Percentiles rank a stretch among this genome's conserved stretches.
Conservation (phyloP, 306 rosid species). For the Cucurbita argyrosperma region DNA sequence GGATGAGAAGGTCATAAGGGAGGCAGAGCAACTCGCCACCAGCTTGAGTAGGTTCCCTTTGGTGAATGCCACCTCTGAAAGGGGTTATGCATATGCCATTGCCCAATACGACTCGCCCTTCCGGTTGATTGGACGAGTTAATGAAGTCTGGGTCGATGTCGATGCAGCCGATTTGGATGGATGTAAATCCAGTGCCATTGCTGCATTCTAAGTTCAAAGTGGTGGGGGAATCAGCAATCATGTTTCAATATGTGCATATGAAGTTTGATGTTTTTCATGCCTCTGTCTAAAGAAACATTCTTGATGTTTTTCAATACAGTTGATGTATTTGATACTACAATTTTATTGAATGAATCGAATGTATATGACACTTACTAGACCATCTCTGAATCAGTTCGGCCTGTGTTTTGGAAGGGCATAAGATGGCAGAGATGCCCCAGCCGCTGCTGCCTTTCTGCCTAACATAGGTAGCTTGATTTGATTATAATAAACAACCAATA, state of each 20-base stretch:
- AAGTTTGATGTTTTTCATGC: neutral
- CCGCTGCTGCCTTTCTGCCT: conserved; percentile 26
- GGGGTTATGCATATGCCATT: conserved; percentile 43
- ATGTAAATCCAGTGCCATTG: conserved; percentile 14
- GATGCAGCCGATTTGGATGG: conserved; percentile 27
- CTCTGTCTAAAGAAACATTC: neutral
- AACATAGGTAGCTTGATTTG: conserved; percentile 67
- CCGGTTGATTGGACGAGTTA: conserved; percentile 30
- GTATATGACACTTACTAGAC: neutral
- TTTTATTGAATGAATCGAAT: conserved; percentile 15
- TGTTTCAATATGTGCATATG: neutral
- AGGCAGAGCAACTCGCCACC: conserved; percentile 58
- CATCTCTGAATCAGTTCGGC: conserved; percentile 9
- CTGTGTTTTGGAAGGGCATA: conserved; percentile 24
- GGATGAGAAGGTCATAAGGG: conserved; percentile 43
- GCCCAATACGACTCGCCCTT: conserved; percentile 59
- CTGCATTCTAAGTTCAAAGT: conserved; percentile 22
- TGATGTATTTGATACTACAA: neutral
- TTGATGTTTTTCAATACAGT: neutral
- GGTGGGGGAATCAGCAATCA: neutral
- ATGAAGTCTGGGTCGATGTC: conserved; percentile 72
- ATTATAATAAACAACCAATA: conserved; percentile 37
- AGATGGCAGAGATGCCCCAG: conserved; percentile 32
- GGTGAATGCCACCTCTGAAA: conserved; percentile 36
- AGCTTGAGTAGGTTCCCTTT: conserved; percentile 46